Percentiles rank a stretch among this genome's conserved stretches.
These are phyloP conservation scores for Cynara cardunculus DNA, from an alignment of 129 eudicot genomes.

Conservation along the genomic window DNA sequence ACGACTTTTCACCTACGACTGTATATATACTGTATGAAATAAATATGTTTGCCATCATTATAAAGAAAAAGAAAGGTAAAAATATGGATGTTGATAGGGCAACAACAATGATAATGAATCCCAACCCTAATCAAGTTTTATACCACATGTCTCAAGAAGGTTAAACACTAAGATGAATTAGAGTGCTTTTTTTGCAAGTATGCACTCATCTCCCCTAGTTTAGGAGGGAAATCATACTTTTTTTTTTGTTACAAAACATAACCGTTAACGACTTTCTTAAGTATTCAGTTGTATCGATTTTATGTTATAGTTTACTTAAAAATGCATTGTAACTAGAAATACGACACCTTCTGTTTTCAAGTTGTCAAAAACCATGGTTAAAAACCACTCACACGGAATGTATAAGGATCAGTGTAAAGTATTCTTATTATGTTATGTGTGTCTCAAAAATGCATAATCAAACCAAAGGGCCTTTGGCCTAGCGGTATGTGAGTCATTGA, in stretches of 20 bases:
- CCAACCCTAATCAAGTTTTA: slow-evolving; percentile 14
- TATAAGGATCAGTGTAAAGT: too few relatives aligned
- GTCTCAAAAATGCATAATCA: too few relatives aligned
- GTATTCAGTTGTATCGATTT: not conserved
- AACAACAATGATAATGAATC: slow-evolving; percentile 11
- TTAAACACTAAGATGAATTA: slow-evolving; percentile 18
- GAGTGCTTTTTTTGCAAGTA: not conserved
- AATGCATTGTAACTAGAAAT: not conserved
- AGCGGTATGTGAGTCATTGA: too few relatives aligned
- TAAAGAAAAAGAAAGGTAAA: not conserved
- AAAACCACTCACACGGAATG: not conserved
- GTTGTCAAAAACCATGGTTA: not conserved
- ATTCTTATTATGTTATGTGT: too few relatives aligned
- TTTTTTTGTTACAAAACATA: not conserved
- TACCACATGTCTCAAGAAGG: slow-evolving; percentile 27
- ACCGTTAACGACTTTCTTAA: not conserved
- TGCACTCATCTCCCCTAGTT: not conserved
- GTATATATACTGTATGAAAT: too few relatives aligned
- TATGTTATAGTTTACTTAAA: not conserved
- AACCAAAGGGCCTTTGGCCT: too few relatives aligned
- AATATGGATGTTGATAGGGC: not conserved
- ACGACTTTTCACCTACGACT: too few relatives aligned
- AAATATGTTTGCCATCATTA: not conserved
- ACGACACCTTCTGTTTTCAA: not conserved
- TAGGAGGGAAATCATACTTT: not conserved